Evolutionary conservation across 306 rosid genomes (phyloP).

Genomic region (Citrullus amarus): DNA sequence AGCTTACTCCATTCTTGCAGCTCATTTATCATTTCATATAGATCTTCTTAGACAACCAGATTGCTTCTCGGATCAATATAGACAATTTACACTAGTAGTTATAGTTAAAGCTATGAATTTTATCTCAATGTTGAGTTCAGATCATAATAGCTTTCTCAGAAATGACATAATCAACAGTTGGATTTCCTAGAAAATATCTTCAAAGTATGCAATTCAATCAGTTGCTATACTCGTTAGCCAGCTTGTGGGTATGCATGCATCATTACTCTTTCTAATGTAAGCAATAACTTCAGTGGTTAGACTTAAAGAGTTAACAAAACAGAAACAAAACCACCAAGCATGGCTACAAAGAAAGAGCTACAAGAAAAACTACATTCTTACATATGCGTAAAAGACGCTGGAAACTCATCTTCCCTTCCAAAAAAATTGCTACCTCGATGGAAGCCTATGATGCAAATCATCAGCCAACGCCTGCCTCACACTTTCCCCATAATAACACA

Average conservation of each 20-base stretch:
- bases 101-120: background rate
- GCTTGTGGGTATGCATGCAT: background rate
- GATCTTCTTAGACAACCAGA: background rate
- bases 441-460: conserved; percentile 86
- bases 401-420: background rate
- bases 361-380: conserved; percentile 1
- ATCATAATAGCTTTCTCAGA: background rate
- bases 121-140: background rate
- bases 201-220: background rate
- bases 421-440: conserved; percentile 38
- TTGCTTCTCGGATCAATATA: background rate
- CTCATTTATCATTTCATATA: background rate
- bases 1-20: background rate
- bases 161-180: background rate
- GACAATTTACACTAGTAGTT: background rate
- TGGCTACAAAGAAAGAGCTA: background rate
- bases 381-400: background rate
- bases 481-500: conserved; percentile 63
- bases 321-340: background rate
- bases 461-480: conserved; percentile 84
- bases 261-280: background rate
- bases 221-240: background rate
- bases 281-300: background rate
- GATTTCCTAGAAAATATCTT: background rate
- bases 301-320: background rate